Evolutionary conservation across 306 rosid species (phyloP), one percentile per base, ranked within the genome.

Genomic region (Leucaena leucocephala): DNA sequence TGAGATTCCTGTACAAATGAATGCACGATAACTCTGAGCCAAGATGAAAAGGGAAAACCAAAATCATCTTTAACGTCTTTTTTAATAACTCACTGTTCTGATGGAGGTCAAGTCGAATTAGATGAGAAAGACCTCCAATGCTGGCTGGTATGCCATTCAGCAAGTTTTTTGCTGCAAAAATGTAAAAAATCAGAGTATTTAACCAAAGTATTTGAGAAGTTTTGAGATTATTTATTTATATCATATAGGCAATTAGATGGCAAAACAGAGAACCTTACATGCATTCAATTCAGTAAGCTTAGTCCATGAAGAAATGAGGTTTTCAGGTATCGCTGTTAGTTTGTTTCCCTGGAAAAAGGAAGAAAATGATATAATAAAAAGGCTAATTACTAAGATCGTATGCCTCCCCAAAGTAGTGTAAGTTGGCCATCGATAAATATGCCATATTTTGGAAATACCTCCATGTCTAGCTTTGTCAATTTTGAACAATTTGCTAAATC

Each of bases 201-300:
- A 35, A 85, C 63, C 50, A 76, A 40, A 70, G 17, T 16, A 55
- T 39, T 68, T 62, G 71, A 65, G 66, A 44, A 67, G 17, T 70
- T 78, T 70, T 72, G 75, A 73, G 72, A 70, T 65, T 52, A 74
- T 42, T 57, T 73, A 76, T 67, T 45, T 75, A 36, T 68, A 69
- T 64, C 65, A 65, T n/a, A 49, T 43, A 49, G 46, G 71, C 16
- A 59, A 22, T 78, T 45, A 50, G 72, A 43, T 68, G 39, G 55
- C 19, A 68, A 82, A 78, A 54, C 43, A 63, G 39, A 64, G 79
- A 64, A 58, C 62, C 76, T 84, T 85, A 92, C 98, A 88, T 58
- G 97, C 97, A 87, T 87, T 94, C 75, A 92, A 89, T 89, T 94
- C 97, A 17, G 92, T 88, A 74, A 94, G 97, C 92, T 68, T 45